Evolutionary conservation across 495 filamentous ascomycete species (phyloP).

Genomic region (Trichoderma erinaceum): DNA sequence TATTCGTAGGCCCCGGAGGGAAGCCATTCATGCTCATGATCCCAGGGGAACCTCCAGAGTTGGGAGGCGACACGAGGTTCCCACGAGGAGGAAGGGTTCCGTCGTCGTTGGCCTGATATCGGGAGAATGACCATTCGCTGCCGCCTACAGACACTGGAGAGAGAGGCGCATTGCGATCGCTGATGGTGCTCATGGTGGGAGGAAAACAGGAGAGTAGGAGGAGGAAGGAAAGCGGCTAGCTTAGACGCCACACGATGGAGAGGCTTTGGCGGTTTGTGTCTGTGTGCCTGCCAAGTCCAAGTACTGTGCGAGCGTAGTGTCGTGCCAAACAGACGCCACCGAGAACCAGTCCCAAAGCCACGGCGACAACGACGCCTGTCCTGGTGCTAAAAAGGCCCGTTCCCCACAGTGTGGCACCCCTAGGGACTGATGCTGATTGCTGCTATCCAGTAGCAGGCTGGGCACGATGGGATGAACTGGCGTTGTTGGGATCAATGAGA

Average conservation of each 20-base stretch:
- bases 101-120: constrained; percentile 55
- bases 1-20: constrained; percentile 41
- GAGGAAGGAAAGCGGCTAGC: constrained; percentile 11
- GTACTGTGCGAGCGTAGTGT: neutral
- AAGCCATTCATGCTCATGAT: constrained; percentile 46
- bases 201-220: constrained; percentile 12
- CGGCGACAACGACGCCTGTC: neutral
- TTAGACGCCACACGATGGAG: neutral
- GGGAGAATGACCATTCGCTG: constrained; percentile 81
- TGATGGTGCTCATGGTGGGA: constrained; percentile 27
- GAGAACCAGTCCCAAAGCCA: neutral
- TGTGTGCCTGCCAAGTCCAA: neutral
- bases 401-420: constrained; percentile 11
- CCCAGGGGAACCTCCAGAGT: constrained; percentile 53
- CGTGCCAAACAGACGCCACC: neutral
- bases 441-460: constrained; percentile 7
- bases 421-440: neutral
- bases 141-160: constrained; percentile 76
- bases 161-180: constrained; percentile 56
- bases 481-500: neutral
- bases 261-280: constrained; percentile 1
- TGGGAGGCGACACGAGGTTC: constrained; percentile 63
- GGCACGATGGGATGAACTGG: neutral
- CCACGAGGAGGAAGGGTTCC: constrained; percentile 52
- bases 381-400: neutral